phyloP scores from a whole-genome alignment of 352 stramenopile genomes.

The Pythium dissimile region DNA sequence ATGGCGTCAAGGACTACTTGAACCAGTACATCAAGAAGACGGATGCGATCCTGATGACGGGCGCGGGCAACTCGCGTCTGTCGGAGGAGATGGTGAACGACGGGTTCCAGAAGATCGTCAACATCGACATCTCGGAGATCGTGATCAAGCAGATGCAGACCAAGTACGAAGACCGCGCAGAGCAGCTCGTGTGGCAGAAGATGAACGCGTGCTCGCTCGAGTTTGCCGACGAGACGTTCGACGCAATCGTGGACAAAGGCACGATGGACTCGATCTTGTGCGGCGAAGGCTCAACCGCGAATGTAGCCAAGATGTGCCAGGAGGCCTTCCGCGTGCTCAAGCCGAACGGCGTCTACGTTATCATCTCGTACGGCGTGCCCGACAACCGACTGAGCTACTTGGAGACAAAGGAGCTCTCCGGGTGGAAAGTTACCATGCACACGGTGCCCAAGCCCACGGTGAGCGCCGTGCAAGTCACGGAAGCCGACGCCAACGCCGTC shows the following conservation, averaged over 20 bases:
- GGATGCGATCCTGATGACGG: conserved; percentile 91
- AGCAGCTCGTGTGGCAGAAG: conserved; percentile 91
- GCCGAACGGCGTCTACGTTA: conserved; percentile 92
- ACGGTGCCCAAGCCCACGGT: conserved; percentile 96
- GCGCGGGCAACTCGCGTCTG: conserved; percentile 91
- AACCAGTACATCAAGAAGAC: conserved; percentile 94
- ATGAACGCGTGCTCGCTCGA: conserved; percentile 95
- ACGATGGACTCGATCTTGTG: conserved; percentile 96
- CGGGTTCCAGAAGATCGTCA: conserved; percentile 93
- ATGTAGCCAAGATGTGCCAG: conserved; percentile 95
- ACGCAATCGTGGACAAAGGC: conserved; percentile 94
- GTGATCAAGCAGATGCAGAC: conserved; percentile 93
- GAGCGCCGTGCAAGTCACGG: conserved; percentile 90
- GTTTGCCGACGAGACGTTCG: conserved; percentile 94
- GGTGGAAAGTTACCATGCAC: conserved; percentile 92
- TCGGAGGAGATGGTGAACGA: conserved; percentile 96
- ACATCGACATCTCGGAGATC: conserved; percentile 95
- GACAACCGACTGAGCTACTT: conserved; percentile 96
- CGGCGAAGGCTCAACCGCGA: conserved; percentile 93
- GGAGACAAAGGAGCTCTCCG: conserved; percentile 93
- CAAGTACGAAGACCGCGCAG: conserved; percentile 90
- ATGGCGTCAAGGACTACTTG: conserved; percentile 87
- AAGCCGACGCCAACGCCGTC: conserved; percentile 91
- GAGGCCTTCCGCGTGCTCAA: conserved; percentile 94
- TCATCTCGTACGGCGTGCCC: conserved; percentile 94